Conservation (phyloP, 306 rosid species). For the Casuarina cunninghamiana region DNA sequence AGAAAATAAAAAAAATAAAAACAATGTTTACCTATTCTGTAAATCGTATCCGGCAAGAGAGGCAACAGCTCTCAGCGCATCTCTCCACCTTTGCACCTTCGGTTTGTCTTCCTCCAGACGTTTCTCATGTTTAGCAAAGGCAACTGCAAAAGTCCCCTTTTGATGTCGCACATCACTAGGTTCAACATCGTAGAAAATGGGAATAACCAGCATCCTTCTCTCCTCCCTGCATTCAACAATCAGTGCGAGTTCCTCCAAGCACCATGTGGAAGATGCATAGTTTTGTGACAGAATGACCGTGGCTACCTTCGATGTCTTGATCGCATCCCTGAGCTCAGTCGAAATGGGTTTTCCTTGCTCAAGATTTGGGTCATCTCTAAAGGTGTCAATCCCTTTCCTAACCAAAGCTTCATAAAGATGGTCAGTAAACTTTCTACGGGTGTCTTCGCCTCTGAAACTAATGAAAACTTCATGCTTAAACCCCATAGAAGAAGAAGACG, state of each 20-base stretch:
- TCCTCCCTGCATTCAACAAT: conserved; percentile 10
- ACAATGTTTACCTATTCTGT: not conserved
- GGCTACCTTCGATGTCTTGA: conserved; percentile 14
- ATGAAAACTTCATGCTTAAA: conserved; percentile 11
- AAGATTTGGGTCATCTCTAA: not conserved
- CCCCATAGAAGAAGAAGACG: not conserved
- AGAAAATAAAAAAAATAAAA: not conserved
- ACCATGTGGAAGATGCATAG: conserved; percentile 14
- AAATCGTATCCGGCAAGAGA: not conserved
- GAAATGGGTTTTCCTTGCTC: not conserved
- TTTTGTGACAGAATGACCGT: conserved; percentile 4
- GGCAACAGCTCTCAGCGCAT: not conserved
- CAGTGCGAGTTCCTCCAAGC: conserved; percentile 19
- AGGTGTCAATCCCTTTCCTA: not conserved
- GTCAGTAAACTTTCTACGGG: not conserved
- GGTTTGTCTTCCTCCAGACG: not conserved
- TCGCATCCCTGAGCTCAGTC: conserved; percentile 5
- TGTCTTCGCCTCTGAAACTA: conserved; percentile 21
- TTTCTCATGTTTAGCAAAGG: not conserved
- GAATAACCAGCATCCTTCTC: not conserved
- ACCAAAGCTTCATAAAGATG: not conserved
- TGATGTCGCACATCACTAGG: conserved; percentile 3
- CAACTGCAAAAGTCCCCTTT: not conserved
- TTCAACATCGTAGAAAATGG: conserved; percentile 7
- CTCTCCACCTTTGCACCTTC: conserved; percentile 8